Conservation (phyloP, 2,329 filamentous ascomycete genomes). For the Periconia digitata region DNA sequence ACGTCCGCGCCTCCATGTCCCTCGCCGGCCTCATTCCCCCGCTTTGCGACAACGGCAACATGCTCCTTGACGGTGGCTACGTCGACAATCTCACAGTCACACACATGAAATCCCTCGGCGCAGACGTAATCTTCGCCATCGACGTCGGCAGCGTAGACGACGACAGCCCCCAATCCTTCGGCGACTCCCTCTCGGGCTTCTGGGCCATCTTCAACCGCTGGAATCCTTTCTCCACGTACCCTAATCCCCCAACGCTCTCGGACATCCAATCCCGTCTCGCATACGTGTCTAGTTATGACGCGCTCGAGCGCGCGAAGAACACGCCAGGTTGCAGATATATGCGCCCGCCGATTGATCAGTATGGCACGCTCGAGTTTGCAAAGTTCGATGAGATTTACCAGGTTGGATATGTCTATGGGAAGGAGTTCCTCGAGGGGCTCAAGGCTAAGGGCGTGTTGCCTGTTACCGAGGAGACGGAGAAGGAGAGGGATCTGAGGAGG, state of each 20-base stretch:
- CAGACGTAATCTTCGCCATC: slow-evolving; percentile 91
- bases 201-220: slow-evolving; percentile 96
- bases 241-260: slow-evolving; percentile 90
- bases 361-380: slow-evolving; percentile 92
- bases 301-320: slow-evolving; percentile 87
- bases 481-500: slow-evolving; percentile 52
- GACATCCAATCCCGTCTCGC: slow-evolving; percentile 95
- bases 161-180: slow-evolving; percentile 86
- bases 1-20: slow-evolving; percentile 95
- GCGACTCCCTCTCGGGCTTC: slow-evolving; percentile 89
- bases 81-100: slow-evolving; percentile 96
- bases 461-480: slow-evolving; percentile 54
- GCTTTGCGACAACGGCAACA: slow-evolving; percentile 93
- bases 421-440: slow-evolving; percentile 75
- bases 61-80: slow-evolving; percentile 95
- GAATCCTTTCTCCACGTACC: slow-evolving; percentile 88
- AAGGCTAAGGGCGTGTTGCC: slow-evolving; percentile 76
- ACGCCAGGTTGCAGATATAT: slow-evolving; percentile 93
- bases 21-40: slow-evolving; percentile 89
- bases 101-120: slow-evolving; percentile 93
- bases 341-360: slow-evolving; percentile 89
- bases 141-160: slow-evolving; percentile 94
- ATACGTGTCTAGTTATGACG: slow-evolving; percentile 93
- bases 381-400: slow-evolving; percentile 98
- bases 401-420: slow-evolving; percentile 83